Base-by-base conservation (phyloP, 257 asterid species). In the Nicotiana noctiflora region DNA sequence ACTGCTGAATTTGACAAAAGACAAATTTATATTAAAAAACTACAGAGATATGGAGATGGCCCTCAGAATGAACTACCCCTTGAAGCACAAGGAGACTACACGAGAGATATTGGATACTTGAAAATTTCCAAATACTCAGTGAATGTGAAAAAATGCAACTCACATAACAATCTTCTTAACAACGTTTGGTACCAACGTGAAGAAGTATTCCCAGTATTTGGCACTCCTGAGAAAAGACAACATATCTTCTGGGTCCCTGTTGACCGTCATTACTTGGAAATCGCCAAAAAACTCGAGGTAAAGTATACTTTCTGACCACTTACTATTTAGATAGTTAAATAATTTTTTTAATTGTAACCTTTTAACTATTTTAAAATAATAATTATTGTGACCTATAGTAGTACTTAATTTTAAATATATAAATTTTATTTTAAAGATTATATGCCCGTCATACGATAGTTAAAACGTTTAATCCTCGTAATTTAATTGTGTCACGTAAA, bases 161-260 rank as follows among this genome's bases (percentile, higher is more conserved):
- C 81, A 15, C 6, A 9, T 18, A 79, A 84, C 68, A 91, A 91
- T 80, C 82, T 87, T 14, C 84, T 91, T 9, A 91, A 91, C 85
- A 83, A 84, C 31, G 11, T 89, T 13, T 90, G 94, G 91, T 90
- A 87, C 76, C 94, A 90, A 64, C 89, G 87, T 0, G 94, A 90
- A 64, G 94, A 90, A 84, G 79, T 88, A 63, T 90, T 89, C 61
- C 91, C 89, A 14, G 84, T 87, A 12, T 88, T 88, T 79, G 93
- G 90, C 23, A 59, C 27, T 29, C 90, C 91, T 8, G 95, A 89
- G 84, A 78, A 85, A 27, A 86, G 93, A 49, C 86, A 88, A 15
- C 95, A 91, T 56, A 82, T 63, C 0, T 87, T 91, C 79, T 91
- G 93, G 93, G 83, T 88, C 29, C 91, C 93, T 1, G 89, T 86